Conservation (phyloP, 2,329 filamentous ascomycete species). For the Penicillium sclerotiorum region DNA sequence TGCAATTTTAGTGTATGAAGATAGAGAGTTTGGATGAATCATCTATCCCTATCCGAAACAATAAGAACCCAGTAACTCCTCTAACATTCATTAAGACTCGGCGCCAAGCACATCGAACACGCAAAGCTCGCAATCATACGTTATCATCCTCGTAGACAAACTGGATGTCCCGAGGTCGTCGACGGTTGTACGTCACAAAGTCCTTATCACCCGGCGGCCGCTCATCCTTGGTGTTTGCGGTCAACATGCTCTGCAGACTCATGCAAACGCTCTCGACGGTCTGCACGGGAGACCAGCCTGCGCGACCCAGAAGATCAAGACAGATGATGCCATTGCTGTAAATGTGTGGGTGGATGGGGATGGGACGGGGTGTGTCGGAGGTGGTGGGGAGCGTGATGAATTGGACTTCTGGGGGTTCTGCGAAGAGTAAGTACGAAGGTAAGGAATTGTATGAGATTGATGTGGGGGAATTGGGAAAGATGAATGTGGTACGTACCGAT, state of each 20-base stretch:
- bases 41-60: background rate
- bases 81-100: background rate
- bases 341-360: constrained; percentile 96
- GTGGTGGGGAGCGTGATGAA: constrained; percentile 66
- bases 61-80: background rate
- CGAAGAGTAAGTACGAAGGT: background rate
- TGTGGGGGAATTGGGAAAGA: background rate
- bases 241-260: constrained; percentile 97
- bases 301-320: constrained; percentile 82
- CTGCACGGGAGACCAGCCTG: constrained; percentile 95
- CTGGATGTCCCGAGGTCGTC: constrained; percentile 82
- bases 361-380: constrained; percentile 53
- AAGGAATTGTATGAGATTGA: background rate
- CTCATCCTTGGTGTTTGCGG: constrained; percentile 89
- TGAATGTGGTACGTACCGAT: constrained; percentile 65
- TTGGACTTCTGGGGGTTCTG: constrained; percentile 92
- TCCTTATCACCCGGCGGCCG: constrained; percentile 86
- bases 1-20: no score
- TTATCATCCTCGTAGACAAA: constrained; percentile 93
- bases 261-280: constrained; percentile 97
- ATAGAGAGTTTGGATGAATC: background rate
- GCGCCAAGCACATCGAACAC: background rate
- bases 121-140: constrained; percentile 50
- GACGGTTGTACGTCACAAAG: constrained; percentile 79
- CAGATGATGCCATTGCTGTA: constrained; percentile 99